Conservation (phyloP, 176 grass and related monocot species). For the Coix lacrymajobi region DNA sequence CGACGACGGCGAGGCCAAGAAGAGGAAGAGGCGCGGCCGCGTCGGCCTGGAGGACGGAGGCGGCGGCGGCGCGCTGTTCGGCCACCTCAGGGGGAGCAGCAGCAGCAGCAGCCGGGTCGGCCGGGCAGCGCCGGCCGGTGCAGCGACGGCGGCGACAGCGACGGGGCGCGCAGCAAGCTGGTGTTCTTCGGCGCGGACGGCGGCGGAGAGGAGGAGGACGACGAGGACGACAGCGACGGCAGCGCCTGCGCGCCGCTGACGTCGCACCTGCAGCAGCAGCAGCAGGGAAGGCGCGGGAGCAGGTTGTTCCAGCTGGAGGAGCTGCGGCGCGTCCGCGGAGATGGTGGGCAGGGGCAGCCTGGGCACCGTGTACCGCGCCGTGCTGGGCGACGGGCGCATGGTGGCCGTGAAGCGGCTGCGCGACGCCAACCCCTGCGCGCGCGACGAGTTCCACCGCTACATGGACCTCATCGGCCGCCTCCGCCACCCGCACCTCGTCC, state of each 20-base stretch:
- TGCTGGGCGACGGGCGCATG: constrained; percentile 64
- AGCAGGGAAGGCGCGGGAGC: constrained; percentile 16
- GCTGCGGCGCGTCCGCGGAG: constrained; percentile 78
- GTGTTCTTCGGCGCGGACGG: constrained; percentile 66
- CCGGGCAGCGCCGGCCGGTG: constrained; percentile 39
- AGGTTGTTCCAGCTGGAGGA: constrained; percentile 86
- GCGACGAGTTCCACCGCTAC: constrained; percentile 73
- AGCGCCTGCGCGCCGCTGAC: constrained; percentile 2
- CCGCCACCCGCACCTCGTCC: constrained; percentile 68
- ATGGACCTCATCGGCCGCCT: constrained; percentile 90
- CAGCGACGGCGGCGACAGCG: constrained; percentile 68
- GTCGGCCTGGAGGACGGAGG: constrained; percentile 28
- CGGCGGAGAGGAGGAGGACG: background rate
- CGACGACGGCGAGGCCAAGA: constrained; percentile 16
- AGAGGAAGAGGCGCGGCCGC: constrained; percentile 33
- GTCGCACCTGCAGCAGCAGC: constrained; percentile 4
- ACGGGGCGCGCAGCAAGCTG: constrained; percentile 73
- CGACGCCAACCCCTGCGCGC: constrained; percentile 63
- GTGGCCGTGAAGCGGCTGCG: constrained; percentile 78
- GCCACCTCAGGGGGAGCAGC: constrained; percentile 28
- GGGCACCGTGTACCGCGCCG: constrained; percentile 85
- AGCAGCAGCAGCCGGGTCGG: constrained; percentile 22
- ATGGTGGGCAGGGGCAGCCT: constrained; percentile 75
- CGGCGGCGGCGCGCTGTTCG: constrained; percentile 12
- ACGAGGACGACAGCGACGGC: constrained; percentile 18